Percentiles rank a stretch among this genome's conserved stretches.
These are phyloP conservation scores for Phlyctochytrium bullatum DNA, from an alignment of 192 early-diverging fungal species.

Conservation along the genomic window DNA sequence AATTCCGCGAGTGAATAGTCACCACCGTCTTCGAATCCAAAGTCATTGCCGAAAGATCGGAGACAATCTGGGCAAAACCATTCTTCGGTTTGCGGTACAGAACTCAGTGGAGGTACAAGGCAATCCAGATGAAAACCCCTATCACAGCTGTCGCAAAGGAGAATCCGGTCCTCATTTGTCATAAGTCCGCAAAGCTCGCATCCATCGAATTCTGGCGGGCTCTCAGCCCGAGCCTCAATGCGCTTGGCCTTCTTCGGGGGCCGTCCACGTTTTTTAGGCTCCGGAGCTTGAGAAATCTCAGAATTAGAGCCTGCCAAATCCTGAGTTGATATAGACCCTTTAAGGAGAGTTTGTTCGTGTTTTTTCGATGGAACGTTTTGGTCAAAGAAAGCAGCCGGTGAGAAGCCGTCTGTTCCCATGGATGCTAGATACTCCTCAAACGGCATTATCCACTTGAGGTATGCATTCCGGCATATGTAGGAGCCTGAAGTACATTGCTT, in stretches of 20 bases:
- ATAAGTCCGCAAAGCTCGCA: constrained; percentile 51
- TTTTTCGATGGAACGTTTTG: constrained; percentile 3
- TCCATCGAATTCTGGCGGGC: constrained; percentile 5
- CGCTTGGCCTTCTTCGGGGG: background rate
- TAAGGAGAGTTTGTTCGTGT: background rate
- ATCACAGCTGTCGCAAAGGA: constrained; percentile 89
- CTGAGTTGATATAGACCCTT: background rate
- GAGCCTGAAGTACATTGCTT: constrained; percentile 26
- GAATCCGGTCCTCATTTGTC: constrained; percentile 60
- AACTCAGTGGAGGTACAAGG: constrained; percentile 61
- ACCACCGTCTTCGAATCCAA: constrained; percentile 89
- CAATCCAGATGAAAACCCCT: constrained; percentile 81
- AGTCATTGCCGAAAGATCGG: constrained; percentile 74
- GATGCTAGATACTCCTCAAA: constrained; percentile 43
- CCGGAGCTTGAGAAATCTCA: background rate
- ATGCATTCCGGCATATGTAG: constrained; percentile 33
- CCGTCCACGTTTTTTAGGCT: background rate
- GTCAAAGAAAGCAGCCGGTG: background rate
- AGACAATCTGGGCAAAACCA: constrained; percentile 91
- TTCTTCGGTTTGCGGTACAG: constrained; percentile 52
- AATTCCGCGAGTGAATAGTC: constrained; percentile 75
- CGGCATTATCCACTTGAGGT: constrained; percentile 45
- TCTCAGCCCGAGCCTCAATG: background rate
- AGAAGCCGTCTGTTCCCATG: background rate
- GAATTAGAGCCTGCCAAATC: background rate